These are phyloP conservation scores for Fraxinus ornus DNA, from an alignment of 305 asterid genomes.

Conservation along the genomic window DNA sequence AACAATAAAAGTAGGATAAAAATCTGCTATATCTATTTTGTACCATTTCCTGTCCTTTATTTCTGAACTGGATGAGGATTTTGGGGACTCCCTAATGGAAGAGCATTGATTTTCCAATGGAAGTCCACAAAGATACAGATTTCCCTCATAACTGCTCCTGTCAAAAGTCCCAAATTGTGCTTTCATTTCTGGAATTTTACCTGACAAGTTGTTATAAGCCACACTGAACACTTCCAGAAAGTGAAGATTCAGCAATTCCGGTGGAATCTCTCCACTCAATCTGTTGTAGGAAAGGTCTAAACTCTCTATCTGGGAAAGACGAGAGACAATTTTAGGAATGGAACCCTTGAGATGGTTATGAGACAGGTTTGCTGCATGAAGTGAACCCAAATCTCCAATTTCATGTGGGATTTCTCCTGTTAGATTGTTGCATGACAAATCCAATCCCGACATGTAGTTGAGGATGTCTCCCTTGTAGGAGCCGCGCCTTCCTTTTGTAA, in stretches of 20 bases:
- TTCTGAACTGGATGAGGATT: not conserved
- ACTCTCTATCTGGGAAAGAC: constrained; percentile 11
- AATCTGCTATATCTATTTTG: not conserved
- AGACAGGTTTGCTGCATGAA: constrained; percentile 11
- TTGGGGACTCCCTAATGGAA: not conserved
- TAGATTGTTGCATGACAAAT: constrained; percentile 11
- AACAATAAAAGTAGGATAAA: not conserved
- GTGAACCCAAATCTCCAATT: not conserved
- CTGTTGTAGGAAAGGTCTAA: constrained; percentile 4
- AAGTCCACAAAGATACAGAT: constrained; percentile 13
- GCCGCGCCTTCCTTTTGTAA: not conserved
- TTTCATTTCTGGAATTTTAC: not conserved
- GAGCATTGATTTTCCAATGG: not conserved
- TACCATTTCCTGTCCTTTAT: not conserved
- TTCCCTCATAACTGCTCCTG: constrained; percentile 12
- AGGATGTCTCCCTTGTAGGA: constrained; percentile 8
- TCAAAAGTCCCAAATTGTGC: constrained; percentile 18
- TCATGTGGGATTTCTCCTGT: constrained; percentile 6
- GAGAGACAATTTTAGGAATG: not conserved
- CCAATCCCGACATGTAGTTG: constrained; percentile 7
- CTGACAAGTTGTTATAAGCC: constrained; percentile 20
- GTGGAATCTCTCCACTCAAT: not conserved
- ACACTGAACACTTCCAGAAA: constrained; percentile 1
- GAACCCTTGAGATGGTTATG: not conserved
- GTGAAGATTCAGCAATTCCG: not conserved